Conservation (phyloP, 2,329 filamentous ascomycete genomes). For the Phialemoniopsis sp. region DNA sequence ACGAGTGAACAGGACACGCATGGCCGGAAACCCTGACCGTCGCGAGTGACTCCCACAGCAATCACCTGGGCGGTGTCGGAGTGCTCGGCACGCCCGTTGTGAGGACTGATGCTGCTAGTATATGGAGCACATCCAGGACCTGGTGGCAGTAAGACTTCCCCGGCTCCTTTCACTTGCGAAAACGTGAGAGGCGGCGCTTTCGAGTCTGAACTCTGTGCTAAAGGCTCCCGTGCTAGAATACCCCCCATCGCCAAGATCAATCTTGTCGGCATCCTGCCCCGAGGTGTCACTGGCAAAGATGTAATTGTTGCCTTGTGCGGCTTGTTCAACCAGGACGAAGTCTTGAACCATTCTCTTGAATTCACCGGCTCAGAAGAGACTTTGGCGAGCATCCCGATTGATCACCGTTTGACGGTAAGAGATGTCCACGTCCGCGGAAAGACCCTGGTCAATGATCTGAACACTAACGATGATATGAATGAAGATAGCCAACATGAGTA, state of each 20-base stretch:
- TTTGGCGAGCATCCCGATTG: conserved; percentile 60
- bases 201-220: neutral
- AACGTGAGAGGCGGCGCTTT: too few species aligned
- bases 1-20: conserved; percentile 25
- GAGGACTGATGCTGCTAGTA: conserved; percentile 78
- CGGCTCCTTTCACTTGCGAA: neutral
- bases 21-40: conserved; percentile 86
- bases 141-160: conserved; percentile 64
- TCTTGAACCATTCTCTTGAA: conserved; percentile 87
- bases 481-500: conserved; percentile 76
- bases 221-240: conserved; percentile 27
- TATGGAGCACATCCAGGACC: conserved; percentile 78
- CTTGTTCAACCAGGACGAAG: conserved; percentile 81
- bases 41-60: conserved; percentile 73
- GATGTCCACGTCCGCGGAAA: too few species aligned
- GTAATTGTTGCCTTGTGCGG: conserved; percentile 87
- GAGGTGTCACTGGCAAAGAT: conserved; percentile 87
- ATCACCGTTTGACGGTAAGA: conserved; percentile 66
- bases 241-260: conserved; percentile 80
- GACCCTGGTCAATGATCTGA: too few species aligned
- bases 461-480: too few species aligned
- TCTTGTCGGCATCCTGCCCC: conserved; percentile 69
- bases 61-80: conserved; percentile 79
- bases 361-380: conserved; percentile 80
- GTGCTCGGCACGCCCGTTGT: conserved; percentile 79